Conservation (phyloP, 106 monocot species). For the Dioscorea dumetorum region DNA sequence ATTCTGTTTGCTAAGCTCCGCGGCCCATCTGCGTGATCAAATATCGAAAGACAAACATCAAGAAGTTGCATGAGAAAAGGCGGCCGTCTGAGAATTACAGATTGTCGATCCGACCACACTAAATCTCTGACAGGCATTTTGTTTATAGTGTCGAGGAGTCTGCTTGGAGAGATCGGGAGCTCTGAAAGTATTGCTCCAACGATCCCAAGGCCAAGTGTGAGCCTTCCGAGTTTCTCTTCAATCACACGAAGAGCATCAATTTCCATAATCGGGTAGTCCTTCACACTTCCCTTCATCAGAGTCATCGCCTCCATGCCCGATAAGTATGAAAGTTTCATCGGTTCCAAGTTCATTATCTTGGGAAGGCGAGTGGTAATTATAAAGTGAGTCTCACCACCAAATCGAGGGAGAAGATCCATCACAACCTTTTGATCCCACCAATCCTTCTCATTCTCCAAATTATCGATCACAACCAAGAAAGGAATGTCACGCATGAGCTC, state of each 20-base stretch:
- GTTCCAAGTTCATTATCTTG: conserved; percentile 76
- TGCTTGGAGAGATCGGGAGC: conserved; percentile 74
- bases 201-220: conserved; percentile 72
- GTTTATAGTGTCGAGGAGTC: conserved; percentile 84
- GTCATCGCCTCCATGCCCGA: conserved; percentile 76
- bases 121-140: conserved; percentile 50
- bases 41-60: conserved; percentile 91
- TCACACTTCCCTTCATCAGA: conserved; percentile 83
- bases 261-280: conserved; percentile 57
- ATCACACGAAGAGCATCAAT: conserved; percentile 75
- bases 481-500: conserved; percentile 84
- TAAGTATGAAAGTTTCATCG: conserved; percentile 80
- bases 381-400: conserved; percentile 85
- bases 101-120: conserved; percentile 43
- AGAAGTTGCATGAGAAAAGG: conserved; percentile 66
- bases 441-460: conserved; percentile 84
- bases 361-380: conserved; percentile 82
- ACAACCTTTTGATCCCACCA: conserved; percentile 84
- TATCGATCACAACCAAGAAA: conserved; percentile 77
- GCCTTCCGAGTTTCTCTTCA: conserved; percentile 82
- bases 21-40: conserved; percentile 87
- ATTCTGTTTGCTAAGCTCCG: conserved; percentile 76
- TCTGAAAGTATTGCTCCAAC: conserved; percentile 76
- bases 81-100: conserved; percentile 28
- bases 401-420: conserved; percentile 78